Evolutionary conservation across 108 stramenopile genomes (phyloP), one percentile per base, ranked within the genome.

Genomic region (Stephanodiscus minutulus): DNA sequence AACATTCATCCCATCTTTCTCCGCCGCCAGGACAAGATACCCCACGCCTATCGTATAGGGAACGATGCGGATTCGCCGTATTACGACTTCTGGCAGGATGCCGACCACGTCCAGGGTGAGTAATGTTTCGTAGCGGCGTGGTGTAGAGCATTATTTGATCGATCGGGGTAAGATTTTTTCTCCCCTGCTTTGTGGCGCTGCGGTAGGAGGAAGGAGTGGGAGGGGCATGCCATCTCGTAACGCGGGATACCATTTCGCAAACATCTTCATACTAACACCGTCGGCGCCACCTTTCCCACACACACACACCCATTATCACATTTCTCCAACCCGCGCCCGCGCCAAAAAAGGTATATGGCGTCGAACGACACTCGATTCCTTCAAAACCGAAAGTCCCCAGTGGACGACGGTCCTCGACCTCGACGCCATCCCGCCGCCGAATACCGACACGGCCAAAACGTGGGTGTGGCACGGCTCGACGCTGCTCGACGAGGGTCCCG

Each of bases 381-480:
- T 86, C 80, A 74, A 75, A 22, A 66, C 61, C 18, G 18, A 13
- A 0, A 1, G 56, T 10, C 65, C 83, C 11, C 59, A 85, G 56
- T 95, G 94, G 94, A 66, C 82, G 22, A 84, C 82, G 0, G 88
- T 91, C 0, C 54, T 95, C 44, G 88, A 95, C 76, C 52, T 95
- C 4, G 94, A 95, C 79, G 85, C 44, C 6, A 58, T 95, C 54
- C 59, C 24, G 12, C 37, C 52, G 21, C 33, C 63, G 1, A 77
- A 66, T 22, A 66, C 56, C 1, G 70, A 79, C 11, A 69, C 67
- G 13, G 82, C 84, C 29, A 64, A 82, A 58, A 81, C 86, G n/a
- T 95, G 91, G 94, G 91, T 95, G 8, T 95, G 90, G 86, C 81
- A 87, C 35, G 91, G 89, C 43, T 63, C 76, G 48, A 65, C 31